Conservation (phyloP, 805 yeast species). For the Ogataea angusta region DNA sequence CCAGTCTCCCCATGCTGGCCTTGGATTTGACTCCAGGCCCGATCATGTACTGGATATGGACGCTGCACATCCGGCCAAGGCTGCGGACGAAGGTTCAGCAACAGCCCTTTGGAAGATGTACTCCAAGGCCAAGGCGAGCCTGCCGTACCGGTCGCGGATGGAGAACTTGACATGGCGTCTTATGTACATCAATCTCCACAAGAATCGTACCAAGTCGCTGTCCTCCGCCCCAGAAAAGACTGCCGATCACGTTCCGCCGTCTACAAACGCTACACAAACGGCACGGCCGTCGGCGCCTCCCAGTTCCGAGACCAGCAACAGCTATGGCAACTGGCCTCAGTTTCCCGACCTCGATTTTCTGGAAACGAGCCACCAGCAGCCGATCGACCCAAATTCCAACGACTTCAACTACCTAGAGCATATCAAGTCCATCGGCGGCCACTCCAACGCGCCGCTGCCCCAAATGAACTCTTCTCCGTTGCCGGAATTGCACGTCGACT, state of each 20-base stretch:
- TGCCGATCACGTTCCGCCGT: neutral
- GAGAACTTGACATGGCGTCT: conserved; percentile 86
- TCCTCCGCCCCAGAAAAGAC: neutral
- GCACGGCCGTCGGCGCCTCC: neutral
- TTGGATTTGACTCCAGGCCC: conserved; percentile 6
- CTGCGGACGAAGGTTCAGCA: conserved; percentile 39
- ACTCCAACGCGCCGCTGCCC: conserved; percentile 16
- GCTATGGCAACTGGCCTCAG: conserved; percentile 33
- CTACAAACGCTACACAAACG: neutral
- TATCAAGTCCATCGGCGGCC: conserved; percentile 48
- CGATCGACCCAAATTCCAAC: conserved; percentile 44
- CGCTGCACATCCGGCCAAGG: conserved; percentile 4
- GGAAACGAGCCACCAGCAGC: conserved; percentile 3
- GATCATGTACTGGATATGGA: conserved; percentile 7
- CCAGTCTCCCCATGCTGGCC: conserved; percentile 12
- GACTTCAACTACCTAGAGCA: conserved; percentile 67
- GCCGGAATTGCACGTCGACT: conserved; percentile 26
- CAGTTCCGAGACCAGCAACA: conserved; percentile 11
- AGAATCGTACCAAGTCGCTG: conserved; percentile 9
- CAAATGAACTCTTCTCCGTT: conserved; percentile 25
- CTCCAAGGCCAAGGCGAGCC: conserved; percentile 64
- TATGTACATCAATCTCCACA: conserved; percentile 53
- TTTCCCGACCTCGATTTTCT: conserved; percentile 31
- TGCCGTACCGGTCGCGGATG: conserved; percentile 76
- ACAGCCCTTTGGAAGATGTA: conserved; percentile 78